A percentile compares a stretch with the other conserved stretches of the same genome.
Conservation (phyloP, 768 basidiomycete genomes). For the Leccinum longicurvipes region DNA sequence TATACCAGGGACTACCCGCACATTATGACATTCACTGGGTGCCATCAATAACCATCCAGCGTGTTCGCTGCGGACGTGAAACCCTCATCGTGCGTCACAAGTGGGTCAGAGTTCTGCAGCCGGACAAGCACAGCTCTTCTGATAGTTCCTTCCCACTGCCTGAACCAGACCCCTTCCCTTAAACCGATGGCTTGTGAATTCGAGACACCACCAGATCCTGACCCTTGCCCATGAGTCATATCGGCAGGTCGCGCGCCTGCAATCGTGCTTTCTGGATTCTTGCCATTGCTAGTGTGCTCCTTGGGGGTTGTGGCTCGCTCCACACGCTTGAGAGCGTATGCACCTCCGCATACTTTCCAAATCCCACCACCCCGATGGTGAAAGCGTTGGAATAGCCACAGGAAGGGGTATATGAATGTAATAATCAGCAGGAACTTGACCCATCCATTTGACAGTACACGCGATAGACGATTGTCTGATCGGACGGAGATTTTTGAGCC, state of each 20-base stretch:
- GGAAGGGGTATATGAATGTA: slow-evolving; percentile 70
- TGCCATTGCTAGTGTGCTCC: slow-evolving; percentile 1
- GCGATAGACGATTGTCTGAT: slow-evolving; percentile 62
- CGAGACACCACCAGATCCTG: slow-evolving; percentile 31
- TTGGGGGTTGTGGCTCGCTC: slow-evolving; percentile 15
- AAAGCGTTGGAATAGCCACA: slow-evolving; percentile 78
- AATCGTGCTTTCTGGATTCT: slow-evolving; percentile 3
- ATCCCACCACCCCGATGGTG: slow-evolving; percentile 62
- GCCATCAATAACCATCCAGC: slow-evolving; percentile 26
- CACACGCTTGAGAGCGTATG: slow-evolving; percentile 62
- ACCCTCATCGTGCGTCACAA: slow-evolving; percentile 29
- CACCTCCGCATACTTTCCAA: slow-evolving; percentile 76
- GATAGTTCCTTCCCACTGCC: slow-evolving; percentile 70
- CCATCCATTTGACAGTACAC: slow-evolving; percentile 68
- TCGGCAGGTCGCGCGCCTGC: neutral
- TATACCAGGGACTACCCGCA: neutral
- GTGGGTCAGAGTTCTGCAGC: slow-evolving; percentile 35
- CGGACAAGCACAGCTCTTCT: slow-evolving; percentile 50
- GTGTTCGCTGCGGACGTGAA: slow-evolving; percentile 7
- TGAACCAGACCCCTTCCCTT: slow-evolving; percentile 78
- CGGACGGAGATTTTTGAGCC: slow-evolving; percentile 58
- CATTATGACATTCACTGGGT: neutral
- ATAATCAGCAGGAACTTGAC: slow-evolving; percentile 67
- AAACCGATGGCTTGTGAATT: slow-evolving; percentile 47
- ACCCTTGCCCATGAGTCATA: neutral